These are phyloP conservation scores for Lodderomyces oxycetoniae DNA, from an alignment of 1,139 yeast genomes.

Conservation along the genomic window DNA sequence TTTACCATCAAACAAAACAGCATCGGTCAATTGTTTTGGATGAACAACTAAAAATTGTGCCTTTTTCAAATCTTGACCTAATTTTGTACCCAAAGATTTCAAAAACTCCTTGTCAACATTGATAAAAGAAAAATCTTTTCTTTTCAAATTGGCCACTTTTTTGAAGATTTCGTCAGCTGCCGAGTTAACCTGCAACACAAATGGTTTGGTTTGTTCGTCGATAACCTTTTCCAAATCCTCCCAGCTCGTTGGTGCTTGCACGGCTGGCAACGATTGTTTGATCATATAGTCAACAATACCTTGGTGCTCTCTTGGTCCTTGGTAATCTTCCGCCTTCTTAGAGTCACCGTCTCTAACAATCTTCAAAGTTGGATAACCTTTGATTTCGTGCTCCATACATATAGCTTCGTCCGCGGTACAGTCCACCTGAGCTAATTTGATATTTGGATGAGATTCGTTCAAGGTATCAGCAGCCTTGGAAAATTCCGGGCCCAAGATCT, in stretches of 20 bases:
- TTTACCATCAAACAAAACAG: conserved; percentile 21
- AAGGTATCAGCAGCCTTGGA: conserved; percentile 77
- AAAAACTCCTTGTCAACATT: conserved; percentile 42
- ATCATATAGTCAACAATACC: conserved; percentile 77
- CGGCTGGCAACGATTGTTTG: conserved; percentile 80
- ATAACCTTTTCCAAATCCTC: conserved; percentile 49
- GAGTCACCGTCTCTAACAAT: conserved; percentile 71
- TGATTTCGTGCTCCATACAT: conserved; percentile 69
- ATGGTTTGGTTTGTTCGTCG: conserved; percentile 46
- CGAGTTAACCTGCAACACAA: conserved; percentile 45
- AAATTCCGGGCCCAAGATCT: conserved; percentile 87
- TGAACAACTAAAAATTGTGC: conserved; percentile 35
- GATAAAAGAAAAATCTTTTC: conserved; percentile 61
- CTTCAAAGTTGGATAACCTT: conserved; percentile 91
- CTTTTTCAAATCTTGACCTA: conserved; percentile 21
- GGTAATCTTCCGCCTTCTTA: conserved; percentile 52
- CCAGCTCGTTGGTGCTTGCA: conserved; percentile 46
- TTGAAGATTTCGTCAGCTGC: conserved; percentile 43
- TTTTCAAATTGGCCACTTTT: conserved; percentile 50
- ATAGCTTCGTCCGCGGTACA: conserved; percentile 83
- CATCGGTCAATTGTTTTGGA: conserved; percentile 33
- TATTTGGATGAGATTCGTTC: conserved; percentile 51
- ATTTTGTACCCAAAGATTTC: conserved; percentile 22
- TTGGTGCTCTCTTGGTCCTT: conserved; percentile 78
- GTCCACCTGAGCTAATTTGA: conserved; percentile 86